Conservation (phyloP, 2,329 filamentous ascomycete genomes). For the Colletotrichum sp. region DNA sequence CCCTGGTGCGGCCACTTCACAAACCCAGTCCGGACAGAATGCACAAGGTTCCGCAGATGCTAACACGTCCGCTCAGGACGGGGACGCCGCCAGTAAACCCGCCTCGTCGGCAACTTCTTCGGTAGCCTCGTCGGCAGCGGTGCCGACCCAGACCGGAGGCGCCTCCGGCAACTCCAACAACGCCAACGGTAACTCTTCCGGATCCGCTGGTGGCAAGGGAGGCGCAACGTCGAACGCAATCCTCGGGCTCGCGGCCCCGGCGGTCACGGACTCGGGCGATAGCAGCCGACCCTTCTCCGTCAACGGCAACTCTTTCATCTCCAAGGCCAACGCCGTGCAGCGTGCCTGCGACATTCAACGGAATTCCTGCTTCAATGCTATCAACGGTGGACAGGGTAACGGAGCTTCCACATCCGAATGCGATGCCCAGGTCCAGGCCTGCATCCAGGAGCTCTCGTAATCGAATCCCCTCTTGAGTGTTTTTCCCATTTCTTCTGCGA, state of each 20-base stretch:
- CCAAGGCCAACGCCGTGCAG: conserved; percentile 59
- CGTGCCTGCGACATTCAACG: conserved; percentile 69
- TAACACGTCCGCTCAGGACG: conserved; percentile 13
- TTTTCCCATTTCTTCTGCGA: neutral
- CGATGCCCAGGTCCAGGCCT: conserved; percentile 55
- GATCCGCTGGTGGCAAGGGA: conserved; percentile 26
- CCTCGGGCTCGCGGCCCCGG: conserved; percentile 57
- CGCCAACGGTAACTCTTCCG: conserved; percentile 13
- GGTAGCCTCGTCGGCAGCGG: conserved; percentile 14
- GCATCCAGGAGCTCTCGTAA: conserved; percentile 39
- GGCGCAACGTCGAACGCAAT: conserved; percentile 42
- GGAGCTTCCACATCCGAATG: conserved; percentile 56
- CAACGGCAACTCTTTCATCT: conserved; percentile 63
- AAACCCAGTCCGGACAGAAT: neutral
- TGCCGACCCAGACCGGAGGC: neutral
- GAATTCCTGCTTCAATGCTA: conserved; percentile 62
- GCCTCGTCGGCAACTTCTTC: neutral
- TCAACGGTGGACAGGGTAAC: conserved; percentile 52
- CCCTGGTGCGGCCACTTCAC: conserved; percentile 15
- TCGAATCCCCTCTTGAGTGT: neutral
- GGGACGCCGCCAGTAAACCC: conserved; percentile 16
- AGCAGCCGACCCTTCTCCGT: conserved; percentile 58
- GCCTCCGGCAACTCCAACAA: conserved; percentile 7
- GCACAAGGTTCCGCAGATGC: neutral
- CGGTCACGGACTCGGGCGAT: conserved; percentile 53